Evolutionary conservation across 2,329 filamentous ascomycete species (phyloP), one percentile per base, ranked within the genome.

Genomic region (Fusarium clavum): DNA sequence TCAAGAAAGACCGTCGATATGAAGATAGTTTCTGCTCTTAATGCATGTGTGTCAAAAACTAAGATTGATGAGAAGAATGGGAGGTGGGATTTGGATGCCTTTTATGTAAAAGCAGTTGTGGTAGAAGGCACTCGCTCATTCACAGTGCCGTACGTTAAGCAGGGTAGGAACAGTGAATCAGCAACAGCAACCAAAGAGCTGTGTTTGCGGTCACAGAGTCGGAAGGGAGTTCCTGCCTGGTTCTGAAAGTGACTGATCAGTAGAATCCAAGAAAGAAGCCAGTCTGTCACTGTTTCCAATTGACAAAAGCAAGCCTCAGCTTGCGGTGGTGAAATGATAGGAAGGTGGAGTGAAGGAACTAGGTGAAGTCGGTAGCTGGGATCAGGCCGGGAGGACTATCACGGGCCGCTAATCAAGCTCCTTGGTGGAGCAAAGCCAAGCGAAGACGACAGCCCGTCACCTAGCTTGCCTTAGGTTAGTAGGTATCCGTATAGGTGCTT

Each of bases 391-490:
- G 45, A 61, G 64, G 30, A 43, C 62, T 61, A 56, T 41, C 45
- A 22, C 60, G 49, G 60, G 48, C 53, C 51, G 61, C 56, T 57
- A 69, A 34, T 25, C 6, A 14, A 38, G 51, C 67, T 40, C 44
- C 27, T 41, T 58, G 38, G 67, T 68, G 53, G 67, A 55, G 57
- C 30, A 67, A 64, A 49, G 56, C 38, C 34, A 67, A 58, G 43
- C 32, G 43, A 64, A 41, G 20, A 30, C 14, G 14, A 25, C 32
- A 16, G 22, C 27, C 14, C 20, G 29, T 34, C 20, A 20, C 24
- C 11, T 27, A 27, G 18, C 16, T 18, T 18, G 10, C 16, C 32
- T n/a, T 38, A 7, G 34, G 18, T 11, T n/a, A 24, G 6, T 38
- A 10, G 48, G 18, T 38, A 38, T 38, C 34, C 18, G 18, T 38